Conservation (phyloP, 129 eudicot species). For the Tanacetum coccineum region DNA sequence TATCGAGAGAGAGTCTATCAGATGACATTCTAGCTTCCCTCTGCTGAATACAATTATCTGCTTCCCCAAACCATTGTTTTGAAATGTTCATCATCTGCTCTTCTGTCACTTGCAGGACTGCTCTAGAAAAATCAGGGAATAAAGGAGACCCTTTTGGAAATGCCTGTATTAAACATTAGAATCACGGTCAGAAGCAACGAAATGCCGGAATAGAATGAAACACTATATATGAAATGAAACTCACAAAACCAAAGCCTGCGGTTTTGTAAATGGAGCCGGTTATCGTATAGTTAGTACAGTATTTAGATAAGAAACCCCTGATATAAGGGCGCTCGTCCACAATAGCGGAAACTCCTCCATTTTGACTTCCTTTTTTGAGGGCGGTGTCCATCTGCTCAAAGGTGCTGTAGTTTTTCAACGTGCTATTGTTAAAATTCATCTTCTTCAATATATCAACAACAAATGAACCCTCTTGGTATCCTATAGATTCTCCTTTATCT, state of each 20-base stretch:
- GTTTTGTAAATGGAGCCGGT: conserved; percentile 8
- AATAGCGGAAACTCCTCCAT: conserved; percentile 7
- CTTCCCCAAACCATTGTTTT: conserved; percentile 34
- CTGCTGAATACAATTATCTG: conserved; percentile 24
- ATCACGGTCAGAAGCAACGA: background rate
- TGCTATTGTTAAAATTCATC: background rate
- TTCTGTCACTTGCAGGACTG: conserved; percentile 46
- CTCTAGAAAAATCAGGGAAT: conserved; percentile 45
- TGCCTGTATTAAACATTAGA: conserved; percentile 27
- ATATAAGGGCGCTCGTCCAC: conserved; percentile 8
- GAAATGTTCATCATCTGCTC: conserved; percentile 23
- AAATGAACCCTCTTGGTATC: conserved; percentile 19
- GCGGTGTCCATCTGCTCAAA: background rate
- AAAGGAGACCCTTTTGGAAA: conserved; percentile 58
- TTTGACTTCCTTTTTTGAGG: conserved; percentile 6
- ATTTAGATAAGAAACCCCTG: conserved; percentile 7
- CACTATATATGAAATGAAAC: background rate
- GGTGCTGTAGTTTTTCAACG: conserved; percentile 11
- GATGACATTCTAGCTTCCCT: conserved; percentile 24
- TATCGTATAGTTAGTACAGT: conserved; percentile 11
- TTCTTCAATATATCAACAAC: background rate
- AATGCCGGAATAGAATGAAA: background rate
- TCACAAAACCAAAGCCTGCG: conserved; percentile 13
- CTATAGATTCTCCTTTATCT: conserved; percentile 20
- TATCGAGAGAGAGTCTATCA: conserved; percentile 45